phyloP scores from a whole-genome alignment of 116 monocot species.

The Trichopus zeylanicus region DNA sequence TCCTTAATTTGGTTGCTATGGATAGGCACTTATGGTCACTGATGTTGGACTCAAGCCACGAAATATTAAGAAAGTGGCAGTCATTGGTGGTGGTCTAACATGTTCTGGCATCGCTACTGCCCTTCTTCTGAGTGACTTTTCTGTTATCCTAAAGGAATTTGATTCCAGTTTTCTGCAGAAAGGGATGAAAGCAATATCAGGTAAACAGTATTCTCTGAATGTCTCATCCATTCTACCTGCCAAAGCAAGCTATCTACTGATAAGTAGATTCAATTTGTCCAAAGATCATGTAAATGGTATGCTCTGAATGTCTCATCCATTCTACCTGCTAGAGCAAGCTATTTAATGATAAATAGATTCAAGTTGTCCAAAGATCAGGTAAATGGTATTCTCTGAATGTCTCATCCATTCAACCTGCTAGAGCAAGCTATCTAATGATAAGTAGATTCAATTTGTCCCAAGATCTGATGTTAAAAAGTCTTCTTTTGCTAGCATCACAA shows the following conservation, averaged over 20 bases:
- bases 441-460: too few species aligned
- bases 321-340: too few species aligned
- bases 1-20: not conserved
- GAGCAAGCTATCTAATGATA: too few species aligned
- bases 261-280: too few species aligned
- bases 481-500: too few species aligned
- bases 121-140: constrained; percentile 53
- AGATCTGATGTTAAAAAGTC: too few species aligned
- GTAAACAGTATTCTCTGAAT: constrained; percentile 13
- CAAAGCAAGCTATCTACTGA: too few species aligned
- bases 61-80: constrained; percentile 71
- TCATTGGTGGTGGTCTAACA: constrained; percentile 98
- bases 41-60: constrained; percentile 83
- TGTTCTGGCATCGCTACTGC: constrained; percentile 97
- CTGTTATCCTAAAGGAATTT: constrained; percentile 87
- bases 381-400: not conserved
- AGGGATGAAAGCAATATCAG: constrained; percentile 73
- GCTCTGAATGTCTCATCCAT: too few species aligned
- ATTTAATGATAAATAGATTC: too few species aligned
- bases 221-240: too few species aligned
- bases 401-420: too few species aligned
- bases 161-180: constrained; percentile 60
- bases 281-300: too few species aligned
- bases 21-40: constrained; percentile 76
- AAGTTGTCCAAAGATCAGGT: constrained; percentile 46